These are phyloP conservation scores for Massospora cicadina DNA, from an alignment of 371 early-diverging fungal genomes.

Conservation along the genomic window DNA sequence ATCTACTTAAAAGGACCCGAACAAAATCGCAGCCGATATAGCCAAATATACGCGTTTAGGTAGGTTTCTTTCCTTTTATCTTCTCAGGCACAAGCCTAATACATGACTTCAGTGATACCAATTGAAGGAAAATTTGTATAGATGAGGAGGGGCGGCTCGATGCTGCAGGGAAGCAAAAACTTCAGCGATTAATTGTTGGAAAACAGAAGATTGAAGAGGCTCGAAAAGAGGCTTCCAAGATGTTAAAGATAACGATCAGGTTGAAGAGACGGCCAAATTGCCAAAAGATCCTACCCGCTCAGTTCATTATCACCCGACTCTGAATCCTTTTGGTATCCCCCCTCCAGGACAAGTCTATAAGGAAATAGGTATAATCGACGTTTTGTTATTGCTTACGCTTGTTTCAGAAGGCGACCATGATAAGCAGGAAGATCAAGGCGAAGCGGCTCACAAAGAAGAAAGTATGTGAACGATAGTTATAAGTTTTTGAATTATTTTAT, in stretches of 20 bases:
- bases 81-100: neutral
- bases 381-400: neutral
- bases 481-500: no score
- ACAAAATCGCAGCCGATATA: neutral
- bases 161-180: neutral
- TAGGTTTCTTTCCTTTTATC: neutral
- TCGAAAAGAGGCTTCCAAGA: neutral
- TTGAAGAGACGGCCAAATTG: neutral
- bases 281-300: conserved; percentile 19
- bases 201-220: conserved; percentile 5
- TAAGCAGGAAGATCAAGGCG: neutral
- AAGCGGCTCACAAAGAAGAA: neutral
- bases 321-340: conserved; percentile 23
- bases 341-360: conserved; percentile 21
- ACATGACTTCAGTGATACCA: neutral
- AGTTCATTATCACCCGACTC: conserved; percentile 20
- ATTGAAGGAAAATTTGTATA: neutral
- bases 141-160: conserved; percentile 4
- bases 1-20: neutral
- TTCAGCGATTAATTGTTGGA: conserved; percentile 2
- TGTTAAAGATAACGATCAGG: neutral
- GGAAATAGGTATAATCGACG: conserved; percentile 13
- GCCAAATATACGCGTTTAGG: neutral
- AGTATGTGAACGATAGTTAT: no score
- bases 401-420: neutral